These are phyloP conservation scores for Zasmidium citrigriseum DNA, from an alignment of 2,329 filamentous ascomycete genomes.

Conservation along the genomic window DNA sequence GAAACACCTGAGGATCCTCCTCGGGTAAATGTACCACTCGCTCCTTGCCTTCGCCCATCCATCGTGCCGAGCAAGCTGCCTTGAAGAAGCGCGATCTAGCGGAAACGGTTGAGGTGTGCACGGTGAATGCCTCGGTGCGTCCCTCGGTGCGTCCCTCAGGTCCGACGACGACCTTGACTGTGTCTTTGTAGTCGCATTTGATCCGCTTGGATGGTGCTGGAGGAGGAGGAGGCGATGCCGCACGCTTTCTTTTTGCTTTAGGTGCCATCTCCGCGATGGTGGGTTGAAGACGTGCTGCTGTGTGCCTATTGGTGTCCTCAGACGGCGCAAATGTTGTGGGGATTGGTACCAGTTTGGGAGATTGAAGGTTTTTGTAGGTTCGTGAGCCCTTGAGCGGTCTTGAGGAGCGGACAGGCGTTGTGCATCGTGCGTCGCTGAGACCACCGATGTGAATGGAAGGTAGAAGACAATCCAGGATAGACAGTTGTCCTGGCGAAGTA, in stretches of 20 bases:
- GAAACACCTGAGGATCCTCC: constrained; percentile 2
- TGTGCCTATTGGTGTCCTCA: too few species aligned
- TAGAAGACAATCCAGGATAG: too few species aligned
- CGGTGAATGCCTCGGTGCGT: neutral
- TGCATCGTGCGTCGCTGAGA: too few species aligned
- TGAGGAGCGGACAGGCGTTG: too few species aligned
- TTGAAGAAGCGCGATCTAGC: constrained; percentile 9
- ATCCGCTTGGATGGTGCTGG: neutral
- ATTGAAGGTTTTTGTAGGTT: too few species aligned
- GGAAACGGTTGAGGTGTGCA: constrained; percentile 11
- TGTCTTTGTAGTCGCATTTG: constrained; percentile 1
- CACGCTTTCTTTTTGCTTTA: neutral
- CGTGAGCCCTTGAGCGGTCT: too few species aligned
- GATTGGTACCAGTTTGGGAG: too few species aligned
- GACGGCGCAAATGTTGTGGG: too few species aligned
- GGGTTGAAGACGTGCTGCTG: too few species aligned
- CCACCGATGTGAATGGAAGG: neutral
- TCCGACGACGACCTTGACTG: neutral
- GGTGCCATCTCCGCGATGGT: neutral
- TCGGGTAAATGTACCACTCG: constrained; percentile 8
- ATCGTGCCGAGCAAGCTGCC: constrained; percentile 5
- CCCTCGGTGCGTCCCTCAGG: too few species aligned
- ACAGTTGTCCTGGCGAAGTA: too few species aligned
- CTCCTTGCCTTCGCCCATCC: constrained; percentile 9
- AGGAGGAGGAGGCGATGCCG: neutral